phyloP scores from a whole-genome alignment of 192 early-diverging fungal genomes.

The Dissophora ornata region DNA sequence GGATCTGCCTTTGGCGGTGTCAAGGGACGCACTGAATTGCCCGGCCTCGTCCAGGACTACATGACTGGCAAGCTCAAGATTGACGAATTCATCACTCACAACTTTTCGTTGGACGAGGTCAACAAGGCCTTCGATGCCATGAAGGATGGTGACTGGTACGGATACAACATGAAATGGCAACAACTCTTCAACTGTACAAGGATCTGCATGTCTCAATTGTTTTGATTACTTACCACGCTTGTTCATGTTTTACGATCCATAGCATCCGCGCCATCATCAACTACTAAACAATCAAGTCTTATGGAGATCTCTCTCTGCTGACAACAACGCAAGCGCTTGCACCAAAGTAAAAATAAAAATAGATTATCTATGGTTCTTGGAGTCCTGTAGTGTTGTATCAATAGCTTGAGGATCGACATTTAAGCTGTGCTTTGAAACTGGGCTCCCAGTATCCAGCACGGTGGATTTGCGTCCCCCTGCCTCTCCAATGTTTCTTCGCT shows the following conservation, averaged over 20 bases:
- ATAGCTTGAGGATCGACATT: no score
- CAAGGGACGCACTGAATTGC: slow-evolving; percentile 93
- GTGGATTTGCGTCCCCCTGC: no score
- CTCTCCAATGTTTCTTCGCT: no score
- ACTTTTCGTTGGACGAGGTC: slow-evolving; percentile 82
- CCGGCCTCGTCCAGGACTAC: slow-evolving; percentile 89
- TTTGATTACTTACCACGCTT: not conserved
- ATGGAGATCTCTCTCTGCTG: no score
- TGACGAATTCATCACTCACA: slow-evolving; percentile 92
- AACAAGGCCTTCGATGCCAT: slow-evolving; percentile 95
- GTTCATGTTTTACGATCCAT: not conserved
- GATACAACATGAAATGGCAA: not conserved
- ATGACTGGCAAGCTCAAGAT: slow-evolving; percentile 86
- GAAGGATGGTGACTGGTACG: slow-evolving; percentile 77
- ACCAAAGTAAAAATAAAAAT: no score
- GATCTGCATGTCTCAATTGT: not conserved
- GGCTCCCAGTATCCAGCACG: no score
- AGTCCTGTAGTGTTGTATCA: no score
- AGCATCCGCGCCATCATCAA: slow-evolving; percentile 50
- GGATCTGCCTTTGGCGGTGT: slow-evolving; percentile 97
- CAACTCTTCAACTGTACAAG: no score
- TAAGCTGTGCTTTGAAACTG: no score
- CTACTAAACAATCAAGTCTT: slow-evolving; percentile 11
- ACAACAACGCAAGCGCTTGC: no score
- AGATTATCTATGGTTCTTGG: no score